A percentile compares a stretch with the other conserved stretches of the same genome.
phyloP scores from a whole-genome alignment of 2,329 filamentous ascomycete species.

The Penicillium sp. region DNA sequence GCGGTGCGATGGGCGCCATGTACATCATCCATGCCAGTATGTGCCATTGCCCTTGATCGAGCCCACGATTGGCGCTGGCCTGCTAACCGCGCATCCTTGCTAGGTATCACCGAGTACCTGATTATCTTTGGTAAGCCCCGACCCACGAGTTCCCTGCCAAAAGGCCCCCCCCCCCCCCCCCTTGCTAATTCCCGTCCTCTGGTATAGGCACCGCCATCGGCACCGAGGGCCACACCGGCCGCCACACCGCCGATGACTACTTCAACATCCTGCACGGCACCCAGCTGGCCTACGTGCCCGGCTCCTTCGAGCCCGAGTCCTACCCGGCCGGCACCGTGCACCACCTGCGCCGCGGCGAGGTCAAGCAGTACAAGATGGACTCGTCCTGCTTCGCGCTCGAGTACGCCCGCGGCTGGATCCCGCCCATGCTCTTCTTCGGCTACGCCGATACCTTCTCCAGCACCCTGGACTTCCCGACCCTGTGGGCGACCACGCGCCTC shows the following conservation, averaged over 20 bases:
- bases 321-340: slow-evolving; percentile 41
- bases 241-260: slow-evolving; percentile 91
- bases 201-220: slow-evolving; percentile 51
- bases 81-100: neutral
- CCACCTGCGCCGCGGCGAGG: slow-evolving; percentile 58
- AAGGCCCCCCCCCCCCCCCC: neutral
- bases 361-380: slow-evolving; percentile 65
- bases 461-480: slow-evolving; percentile 79
- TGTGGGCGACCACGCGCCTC: slow-evolving; percentile 73
- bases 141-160: no score
- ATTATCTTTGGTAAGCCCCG: slow-evolving; percentile 68
- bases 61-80: slow-evolving; percentile 3
- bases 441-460: slow-evolving; percentile 76
- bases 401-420: slow-evolving; percentile 70
- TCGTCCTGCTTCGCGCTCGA: slow-evolving; percentile 40
- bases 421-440: slow-evolving; percentile 87
- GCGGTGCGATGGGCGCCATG: slow-evolving; percentile 89
- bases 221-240: slow-evolving; percentile 83
- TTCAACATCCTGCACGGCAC: slow-evolving; percentile 72
- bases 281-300: slow-evolving; percentile 40
- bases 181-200: no score
- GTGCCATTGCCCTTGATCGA: slow-evolving; percentile 24
- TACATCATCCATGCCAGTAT: slow-evolving; percentile 81
- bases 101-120: slow-evolving; percentile 75
- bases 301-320: slow-evolving; percentile 37